Conservation (phyloP, 371 early-diverging fungal species). For the Mucor saturninus region DNA sequence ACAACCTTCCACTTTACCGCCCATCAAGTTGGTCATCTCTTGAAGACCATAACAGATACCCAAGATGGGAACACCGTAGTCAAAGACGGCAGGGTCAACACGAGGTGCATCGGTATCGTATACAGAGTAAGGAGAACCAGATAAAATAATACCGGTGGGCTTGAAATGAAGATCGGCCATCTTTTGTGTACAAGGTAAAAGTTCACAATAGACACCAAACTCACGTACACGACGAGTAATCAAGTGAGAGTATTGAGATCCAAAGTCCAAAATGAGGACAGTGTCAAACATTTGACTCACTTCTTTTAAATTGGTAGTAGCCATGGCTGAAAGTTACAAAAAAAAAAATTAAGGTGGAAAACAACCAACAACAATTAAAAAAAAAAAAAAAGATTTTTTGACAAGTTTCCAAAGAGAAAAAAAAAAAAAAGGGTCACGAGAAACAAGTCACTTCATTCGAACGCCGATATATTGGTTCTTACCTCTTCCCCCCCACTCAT, state of each 20-base stretch:
- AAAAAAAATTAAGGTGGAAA: background rate
- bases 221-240: constrained; percentile 96
- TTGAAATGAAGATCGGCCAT: constrained; percentile 90
- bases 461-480: too few species aligned
- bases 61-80: constrained; percentile 88
- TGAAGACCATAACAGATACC: constrained; percentile 98
- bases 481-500: too few species aligned
- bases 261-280: constrained; percentile 97
- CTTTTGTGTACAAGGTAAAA: constrained; percentile 95
- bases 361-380: background rate
- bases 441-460: background rate
- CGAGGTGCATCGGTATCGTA: constrained; percentile 94
- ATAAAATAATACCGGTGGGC: constrained; percentile 95
- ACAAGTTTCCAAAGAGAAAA: background rate
- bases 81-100: constrained; percentile 90
- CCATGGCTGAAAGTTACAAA: background rate
- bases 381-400: background rate
- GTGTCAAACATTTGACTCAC: constrained; percentile 87
- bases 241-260: constrained; percentile 97
- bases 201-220: constrained; percentile 97
- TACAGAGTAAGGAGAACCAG: constrained; percentile 96
- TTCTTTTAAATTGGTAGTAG: background rate
- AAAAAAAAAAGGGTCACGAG: background rate
- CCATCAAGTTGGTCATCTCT: constrained; percentile 89
- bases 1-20: constrained; percentile 87